phyloP scores from a whole-genome alignment of 257 asterid genomes.

The Ajuga chamaepitys region DNA sequence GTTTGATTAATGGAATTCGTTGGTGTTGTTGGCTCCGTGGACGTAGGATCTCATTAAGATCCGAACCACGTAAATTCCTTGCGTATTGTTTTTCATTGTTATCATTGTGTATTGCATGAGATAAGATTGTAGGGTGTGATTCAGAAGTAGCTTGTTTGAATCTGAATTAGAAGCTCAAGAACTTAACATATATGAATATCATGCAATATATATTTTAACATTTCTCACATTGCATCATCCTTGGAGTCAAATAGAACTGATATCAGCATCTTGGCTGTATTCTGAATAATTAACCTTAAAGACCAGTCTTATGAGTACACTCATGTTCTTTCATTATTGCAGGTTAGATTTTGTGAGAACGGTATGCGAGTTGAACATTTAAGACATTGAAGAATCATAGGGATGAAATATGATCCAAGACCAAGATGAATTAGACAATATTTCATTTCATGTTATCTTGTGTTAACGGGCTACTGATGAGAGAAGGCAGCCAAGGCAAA shows the following conservation, averaged over 20 bases:
- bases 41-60: no score
- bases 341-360: slow-evolving; percentile 35
- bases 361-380: not conserved
- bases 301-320: slow-evolving; percentile 2
- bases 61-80: no score
- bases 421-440: not conserved
- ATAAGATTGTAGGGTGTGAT: no score
- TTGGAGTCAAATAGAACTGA: not conserved
- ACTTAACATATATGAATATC: no score
- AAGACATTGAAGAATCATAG: not conserved
- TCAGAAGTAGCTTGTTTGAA: no score
- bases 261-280: not conserved
- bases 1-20: no score
- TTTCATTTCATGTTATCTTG: not conserved
- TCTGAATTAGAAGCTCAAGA: no score
- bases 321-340: slow-evolving; percentile 23
- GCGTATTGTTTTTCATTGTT: no score
- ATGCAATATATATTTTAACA: slow-evolving; percentile 1
- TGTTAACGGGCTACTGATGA: not conserved
- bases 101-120: no score
- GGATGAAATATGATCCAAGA: not conserved
- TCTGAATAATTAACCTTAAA: not conserved
- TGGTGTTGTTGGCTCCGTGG: no score
- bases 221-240: not conserved
- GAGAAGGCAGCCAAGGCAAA: no score